Conservation (phyloP, 306 rosid species). For the Castanopsis chinensis region DNA sequence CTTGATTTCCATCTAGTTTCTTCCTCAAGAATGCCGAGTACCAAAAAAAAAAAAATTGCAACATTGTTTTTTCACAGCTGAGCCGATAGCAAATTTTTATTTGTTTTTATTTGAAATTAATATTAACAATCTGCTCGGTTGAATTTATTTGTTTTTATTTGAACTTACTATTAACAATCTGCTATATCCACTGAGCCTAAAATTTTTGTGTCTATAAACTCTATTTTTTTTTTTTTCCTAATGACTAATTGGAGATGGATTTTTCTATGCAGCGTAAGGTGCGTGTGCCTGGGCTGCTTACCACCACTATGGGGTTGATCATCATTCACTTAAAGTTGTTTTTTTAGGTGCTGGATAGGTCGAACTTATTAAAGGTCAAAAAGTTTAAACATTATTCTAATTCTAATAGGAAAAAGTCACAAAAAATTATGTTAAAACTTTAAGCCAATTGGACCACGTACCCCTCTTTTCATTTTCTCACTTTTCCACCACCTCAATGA, state of each 20-base stretch:
- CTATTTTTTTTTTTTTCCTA: background rate
- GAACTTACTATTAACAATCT: too few species aligned
- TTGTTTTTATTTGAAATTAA: too few species aligned
- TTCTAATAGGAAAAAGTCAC: background rate
- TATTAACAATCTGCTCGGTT: too few species aligned
- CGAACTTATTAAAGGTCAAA: constrained; percentile 23
- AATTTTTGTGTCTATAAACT: too few species aligned
- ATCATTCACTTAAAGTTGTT: constrained; percentile 1
- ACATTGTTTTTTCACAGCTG: too few species aligned
- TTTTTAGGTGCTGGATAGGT: background rate
- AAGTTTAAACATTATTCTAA: constrained; percentile 7
- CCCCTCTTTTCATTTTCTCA: background rate
- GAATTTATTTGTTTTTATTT: too few species aligned
- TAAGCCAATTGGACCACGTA: constrained; percentile 18
- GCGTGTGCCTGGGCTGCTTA: background rate
- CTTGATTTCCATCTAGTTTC: background rate
- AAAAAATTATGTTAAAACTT: background rate
- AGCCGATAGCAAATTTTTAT: too few species aligned
- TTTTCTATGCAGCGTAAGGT: constrained; percentile 1
- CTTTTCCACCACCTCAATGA: constrained; percentile 7
- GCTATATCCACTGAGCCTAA: too few species aligned
- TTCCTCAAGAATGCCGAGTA: background rate
- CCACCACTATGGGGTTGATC: background rate
- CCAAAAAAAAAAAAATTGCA: too few species aligned
- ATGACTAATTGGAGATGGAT: background rate